phyloP scores from a whole-genome alignment of 2,329 filamentous ascomycete species.

The Rutstroemia sp. region DNA sequence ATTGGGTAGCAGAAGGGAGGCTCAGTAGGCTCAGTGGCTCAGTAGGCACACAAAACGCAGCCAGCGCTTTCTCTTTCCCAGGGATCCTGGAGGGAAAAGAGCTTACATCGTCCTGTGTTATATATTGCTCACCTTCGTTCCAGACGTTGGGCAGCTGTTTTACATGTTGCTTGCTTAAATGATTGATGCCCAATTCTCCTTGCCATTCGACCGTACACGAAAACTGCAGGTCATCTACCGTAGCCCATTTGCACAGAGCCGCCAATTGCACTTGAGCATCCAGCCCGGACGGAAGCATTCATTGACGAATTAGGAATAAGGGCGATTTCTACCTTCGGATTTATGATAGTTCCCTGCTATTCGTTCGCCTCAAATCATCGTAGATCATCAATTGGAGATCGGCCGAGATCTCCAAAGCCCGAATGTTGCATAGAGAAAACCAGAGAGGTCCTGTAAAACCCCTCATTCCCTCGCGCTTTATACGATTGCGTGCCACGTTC shows the following conservation, averaged over 20 bases:
- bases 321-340: not conserved
- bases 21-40: too few species aligned
- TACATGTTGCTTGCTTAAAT: not conserved
- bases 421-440: too few species aligned
- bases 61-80: too few species aligned
- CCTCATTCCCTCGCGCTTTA: not conserved
- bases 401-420: too few species aligned
- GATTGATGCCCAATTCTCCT: slow-evolving; percentile 3
- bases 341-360: not conserved
- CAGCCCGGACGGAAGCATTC: not conserved
- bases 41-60: too few species aligned
- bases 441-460: not conserved
- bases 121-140: not conserved
- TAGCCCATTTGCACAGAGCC: not conserved
- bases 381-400: slow-evolving; percentile 1
- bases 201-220: slow-evolving; percentile 2
- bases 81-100: not conserved
- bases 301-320: not conserved
- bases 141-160: not conserved
- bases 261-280: not conserved
- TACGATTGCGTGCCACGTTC: not conserved
- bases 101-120: not conserved
- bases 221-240: slow-evolving; percentile 1
- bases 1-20: not conserved
- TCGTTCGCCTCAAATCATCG: not conserved